Base-by-base conservation (phyloP, 345 rosid genomes). In the Carallia brachiata region DNA sequence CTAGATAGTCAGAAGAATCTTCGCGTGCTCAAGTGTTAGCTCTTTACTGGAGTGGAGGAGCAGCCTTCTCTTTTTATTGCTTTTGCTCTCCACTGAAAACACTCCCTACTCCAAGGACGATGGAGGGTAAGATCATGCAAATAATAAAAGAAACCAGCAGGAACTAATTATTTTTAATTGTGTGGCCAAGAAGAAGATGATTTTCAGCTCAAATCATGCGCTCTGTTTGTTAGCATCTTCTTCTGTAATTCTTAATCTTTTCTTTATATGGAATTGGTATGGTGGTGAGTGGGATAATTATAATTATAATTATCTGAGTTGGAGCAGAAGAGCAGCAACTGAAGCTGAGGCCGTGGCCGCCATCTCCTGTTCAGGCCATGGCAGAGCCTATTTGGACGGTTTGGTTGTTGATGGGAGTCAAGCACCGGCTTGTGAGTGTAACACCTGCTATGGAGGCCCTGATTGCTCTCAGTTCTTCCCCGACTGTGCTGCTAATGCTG, bases 361-460 rank as follows among this genome's bases (percentile, higher is more conserved):
- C 23, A 58, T 82, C 31, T 40, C 84, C 7, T 92, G 97, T 66
- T 90, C 91, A 0, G 89, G 92, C 60, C 93, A 90, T 36, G 93
- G 96, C 4, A 81, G 85, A 78, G 92, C 87, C n/a, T 92, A 56
- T 63, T 48, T 89, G 66, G 97, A 92, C 53, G 87, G 96, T 17
- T 13, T 75, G 61, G 68, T 80, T 59, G 44, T 52, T 6, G 79
- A 61, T 58, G 79, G 60, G 2, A 84, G 78, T 34, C 34, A 60
- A 7, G 68, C 34, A 37, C 86, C 85, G n/a, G 70, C 66, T 39
- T 91, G 97, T 55, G 96, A 92, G 75, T 92, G 93, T 63, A 80
- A 83, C 73, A 5, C 67, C 1, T 92, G 96, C 78, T 89, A 79
- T 63, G 67, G 73, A 15, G 92, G 89, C 36, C 62, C 71, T 47